These are phyloP conservation scores for Lippia alba DNA, from an alignment of 305 asterid genomes.

Conservation along the genomic window DNA sequence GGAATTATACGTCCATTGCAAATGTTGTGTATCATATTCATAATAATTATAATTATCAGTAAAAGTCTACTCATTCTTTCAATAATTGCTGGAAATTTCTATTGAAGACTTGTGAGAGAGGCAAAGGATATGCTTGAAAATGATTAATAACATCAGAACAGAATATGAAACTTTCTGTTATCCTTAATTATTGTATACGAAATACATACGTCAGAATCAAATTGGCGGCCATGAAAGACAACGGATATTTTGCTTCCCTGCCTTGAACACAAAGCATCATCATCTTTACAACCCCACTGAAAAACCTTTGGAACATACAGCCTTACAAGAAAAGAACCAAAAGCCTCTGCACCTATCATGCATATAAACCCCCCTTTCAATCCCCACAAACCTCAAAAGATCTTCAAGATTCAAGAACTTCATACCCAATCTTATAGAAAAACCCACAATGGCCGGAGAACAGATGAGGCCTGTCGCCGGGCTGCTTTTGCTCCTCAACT, in stretches of 20 bases:
- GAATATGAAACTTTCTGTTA: no score
- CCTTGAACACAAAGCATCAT: slow-evolving; percentile 56
- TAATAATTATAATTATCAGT: no score
- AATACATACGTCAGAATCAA: no score
- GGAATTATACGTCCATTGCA: no score
- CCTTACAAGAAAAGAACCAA: slow-evolving; percentile 74
- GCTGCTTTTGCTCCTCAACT: slow-evolving; percentile 65
- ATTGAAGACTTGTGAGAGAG: neutral
- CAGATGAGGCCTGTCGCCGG: slow-evolving; percentile 58
- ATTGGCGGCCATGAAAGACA: slow-evolving; percentile 35
- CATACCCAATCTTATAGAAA: neutral
- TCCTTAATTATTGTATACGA: no score
- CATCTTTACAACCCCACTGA: slow-evolving; percentile 56
- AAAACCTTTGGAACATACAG: slow-evolving; percentile 46
- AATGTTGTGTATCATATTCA: no score
- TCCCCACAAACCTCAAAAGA: slow-evolving; percentile 22
- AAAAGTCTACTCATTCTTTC: no score
- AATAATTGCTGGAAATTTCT: no score
- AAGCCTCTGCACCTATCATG: slow-evolving; percentile 7
- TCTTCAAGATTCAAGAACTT: neutral
- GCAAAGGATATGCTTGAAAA: neutral
- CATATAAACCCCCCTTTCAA: slow-evolving; percentile 33
- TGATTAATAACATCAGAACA: neutral
- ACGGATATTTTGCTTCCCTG: slow-evolving; percentile 36
- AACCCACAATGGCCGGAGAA: slow-evolving; percentile 50